These are phyloP conservation scores for Oryza punctata DNA, from an alignment of 176 grass and related monocot genomes.

Conservation along the genomic window DNA sequence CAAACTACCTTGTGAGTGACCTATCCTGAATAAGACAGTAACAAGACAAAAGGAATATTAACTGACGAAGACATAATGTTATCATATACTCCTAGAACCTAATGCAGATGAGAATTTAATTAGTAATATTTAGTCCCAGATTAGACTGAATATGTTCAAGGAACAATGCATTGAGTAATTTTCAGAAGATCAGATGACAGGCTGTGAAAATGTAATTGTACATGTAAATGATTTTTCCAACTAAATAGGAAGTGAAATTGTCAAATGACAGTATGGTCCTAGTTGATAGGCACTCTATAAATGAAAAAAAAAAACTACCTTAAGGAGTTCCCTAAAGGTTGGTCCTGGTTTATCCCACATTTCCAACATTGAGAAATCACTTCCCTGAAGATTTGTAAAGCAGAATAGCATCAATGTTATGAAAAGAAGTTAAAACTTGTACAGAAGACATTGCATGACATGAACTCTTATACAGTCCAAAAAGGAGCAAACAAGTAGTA, in stretches of 20 bases:
- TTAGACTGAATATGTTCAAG: neutral
- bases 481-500: neutral
- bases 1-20: slow-evolving; percentile 43
- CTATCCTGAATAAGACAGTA: slow-evolving; percentile 59
- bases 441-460: neutral
- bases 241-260: neutral
- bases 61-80: neutral
- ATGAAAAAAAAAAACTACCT: too few relatives aligned
- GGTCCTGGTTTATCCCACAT: slow-evolving; percentile 44
- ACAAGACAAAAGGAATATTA: slow-evolving; percentile 26
- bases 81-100: slow-evolving; percentile 1
- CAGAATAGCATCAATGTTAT: neutral
- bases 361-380: slow-evolving; percentile 50
- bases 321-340: slow-evolving; percentile 32
- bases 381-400: slow-evolving; percentile 46
- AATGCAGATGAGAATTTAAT: slow-evolving; percentile 20
- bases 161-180: neutral
- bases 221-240: neutral
- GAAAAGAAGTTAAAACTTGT: neutral
- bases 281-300: neutral
- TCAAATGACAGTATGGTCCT: neutral
- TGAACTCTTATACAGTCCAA: neutral
- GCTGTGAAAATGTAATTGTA: neutral
- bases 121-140: neutral
- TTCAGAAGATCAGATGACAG: neutral